These are phyloP conservation scores for Vanrija sp. DNA, from an alignment of 1,284 basidiomycete genomes.

Conservation along the genomic window DNA sequence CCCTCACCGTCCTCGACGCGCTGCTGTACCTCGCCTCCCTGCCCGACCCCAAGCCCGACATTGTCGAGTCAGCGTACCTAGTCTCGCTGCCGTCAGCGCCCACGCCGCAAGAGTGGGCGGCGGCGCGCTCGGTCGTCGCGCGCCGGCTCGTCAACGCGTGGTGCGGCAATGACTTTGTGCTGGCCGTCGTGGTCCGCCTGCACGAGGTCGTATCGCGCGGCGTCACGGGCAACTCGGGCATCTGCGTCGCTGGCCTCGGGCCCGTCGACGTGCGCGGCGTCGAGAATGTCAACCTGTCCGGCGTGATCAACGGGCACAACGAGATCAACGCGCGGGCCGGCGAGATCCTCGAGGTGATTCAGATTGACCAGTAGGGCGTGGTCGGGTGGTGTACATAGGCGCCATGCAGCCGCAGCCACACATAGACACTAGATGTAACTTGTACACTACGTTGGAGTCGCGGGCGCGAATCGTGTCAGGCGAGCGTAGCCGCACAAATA, in stretches of 20 bases:
- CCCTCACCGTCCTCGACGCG: constrained; percentile 54
- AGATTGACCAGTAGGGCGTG: constrained; percentile 35
- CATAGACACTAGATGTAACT: too few relatives aligned
- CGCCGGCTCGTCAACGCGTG: constrained; percentile 54
- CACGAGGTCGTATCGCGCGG: constrained; percentile 52
- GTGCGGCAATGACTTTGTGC: constrained; percentile 52
- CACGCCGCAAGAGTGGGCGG: constrained; percentile 49
- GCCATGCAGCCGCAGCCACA: too few relatives aligned
- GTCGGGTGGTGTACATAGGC: too few relatives aligned
- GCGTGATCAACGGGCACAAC: constrained; percentile 47
- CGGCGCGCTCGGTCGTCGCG: constrained; percentile 50
- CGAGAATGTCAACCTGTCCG: constrained; percentile 49
- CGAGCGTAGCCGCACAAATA: too few relatives aligned
- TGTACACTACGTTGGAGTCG: too few relatives aligned
- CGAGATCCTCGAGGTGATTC: constrained; percentile 42
- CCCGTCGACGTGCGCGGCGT: constrained; percentile 47
- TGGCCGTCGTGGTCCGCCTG: constrained; percentile 53
- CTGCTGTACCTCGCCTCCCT: constrained; percentile 52
- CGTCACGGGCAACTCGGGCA: constrained; percentile 41
- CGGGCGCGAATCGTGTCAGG: too few relatives aligned
- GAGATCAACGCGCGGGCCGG: constrained; percentile 45
- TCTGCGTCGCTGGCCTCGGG: constrained; percentile 48
- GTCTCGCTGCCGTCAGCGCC: constrained; percentile 54
- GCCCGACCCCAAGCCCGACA: constrained; percentile 31
- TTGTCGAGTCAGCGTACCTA: constrained; percentile 55